Evolutionary conservation across 805 yeast genomes (phyloP).

Genomic region (Candida pini): DNA sequence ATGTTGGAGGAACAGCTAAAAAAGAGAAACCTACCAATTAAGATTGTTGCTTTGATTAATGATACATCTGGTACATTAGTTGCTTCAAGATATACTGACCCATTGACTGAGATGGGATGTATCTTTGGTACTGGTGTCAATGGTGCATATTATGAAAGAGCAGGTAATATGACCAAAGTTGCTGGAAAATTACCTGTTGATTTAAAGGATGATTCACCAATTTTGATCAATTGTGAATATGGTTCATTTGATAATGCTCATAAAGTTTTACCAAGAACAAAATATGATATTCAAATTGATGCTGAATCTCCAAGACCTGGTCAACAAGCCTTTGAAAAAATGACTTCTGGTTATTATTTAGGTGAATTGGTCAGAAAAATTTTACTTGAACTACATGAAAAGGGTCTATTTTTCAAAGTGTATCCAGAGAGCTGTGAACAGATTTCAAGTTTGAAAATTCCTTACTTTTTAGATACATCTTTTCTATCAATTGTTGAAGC

Average conservation of each 20-base stretch:
- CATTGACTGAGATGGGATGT: conserved; percentile 89
- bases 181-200: conserved; percentile 67
- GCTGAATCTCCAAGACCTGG: conserved; percentile 93
- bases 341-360: conserved; percentile 95
- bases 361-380: conserved; percentile 89
- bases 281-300: conserved; percentile 79
- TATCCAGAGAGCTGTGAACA: conserved; percentile 46
- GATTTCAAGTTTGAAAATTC: conserved; percentile 51
- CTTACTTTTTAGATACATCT: conserved; percentile 84
- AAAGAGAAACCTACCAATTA: conserved; percentile 67
- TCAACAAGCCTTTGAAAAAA: conserved; percentile 95
- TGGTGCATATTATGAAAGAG: conserved; percentile 90
- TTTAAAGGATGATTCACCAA: conserved; percentile 59
- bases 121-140: conserved; percentile 98
- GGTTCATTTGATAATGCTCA: conserved; percentile 98
- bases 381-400: conserved; percentile 64
- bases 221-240: conserved; percentile 98
- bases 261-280: conserved; percentile 80
- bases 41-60: conserved; percentile 89
- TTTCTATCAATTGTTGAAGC: conserved; percentile 83
- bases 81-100: conserved; percentile 92
- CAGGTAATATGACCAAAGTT: conserved; percentile 74
- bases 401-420: conserved; percentile 60
- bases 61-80: conserved; percentile 97
- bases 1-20: conserved; percentile 75